These are phyloP conservation scores for Pseudoneurospora amorphoporcata DNA, from an alignment of 495 filamentous ascomycete species.

Conservation along the genomic window DNA sequence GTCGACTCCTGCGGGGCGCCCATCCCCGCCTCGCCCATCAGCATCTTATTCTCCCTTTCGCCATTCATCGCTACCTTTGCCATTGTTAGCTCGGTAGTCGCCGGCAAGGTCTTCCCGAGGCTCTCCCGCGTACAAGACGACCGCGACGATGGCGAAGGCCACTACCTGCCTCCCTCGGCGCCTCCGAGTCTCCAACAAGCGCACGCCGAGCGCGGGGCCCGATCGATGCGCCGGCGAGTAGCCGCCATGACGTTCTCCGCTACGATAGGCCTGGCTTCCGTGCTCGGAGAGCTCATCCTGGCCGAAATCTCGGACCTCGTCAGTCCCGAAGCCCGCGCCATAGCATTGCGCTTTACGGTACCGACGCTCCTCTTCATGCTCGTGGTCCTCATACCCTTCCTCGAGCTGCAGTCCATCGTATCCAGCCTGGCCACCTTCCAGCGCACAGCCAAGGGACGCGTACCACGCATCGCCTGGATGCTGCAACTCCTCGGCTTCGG, in stretches of 20 bases:
- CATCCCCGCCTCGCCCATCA: conserved; percentile 15
- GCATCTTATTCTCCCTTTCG: conserved; percentile 26
- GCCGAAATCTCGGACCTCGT: conserved; percentile 70
- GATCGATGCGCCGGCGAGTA: conserved; percentile 37
- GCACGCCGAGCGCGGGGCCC: conserved; percentile 39
- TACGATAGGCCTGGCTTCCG: conserved; percentile 61
- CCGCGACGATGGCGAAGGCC: conserved; percentile 35
- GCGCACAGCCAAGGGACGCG: conserved; percentile 35
- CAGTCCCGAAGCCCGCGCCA: conserved; percentile 46
- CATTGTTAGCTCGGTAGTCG: conserved; percentile 43
- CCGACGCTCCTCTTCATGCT: conserved; percentile 54
- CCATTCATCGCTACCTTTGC: conserved; percentile 52
- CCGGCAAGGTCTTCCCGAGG: conserved; percentile 53
- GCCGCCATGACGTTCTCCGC: conserved; percentile 57
- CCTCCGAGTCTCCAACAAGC: conserved; percentile 36
- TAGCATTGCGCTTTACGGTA: conserved; percentile 55
- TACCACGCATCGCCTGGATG: conserved; percentile 43
- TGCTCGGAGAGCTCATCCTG: conserved; percentile 64
- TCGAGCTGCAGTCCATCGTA: conserved; percentile 60
- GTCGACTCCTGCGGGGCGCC: conserved; percentile 25
- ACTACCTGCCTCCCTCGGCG: conserved; percentile 43
- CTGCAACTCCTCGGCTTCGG: conserved; percentile 47
- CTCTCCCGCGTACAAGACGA: conserved; percentile 42
- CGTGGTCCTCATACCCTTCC: conserved; percentile 56
- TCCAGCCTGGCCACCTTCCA: conserved; percentile 41